Evolutionary conservation across 305 asterid species (phyloP), one percentile per base, ranked within the genome.

Genomic region (Fraxinus angustifolia): DNA sequence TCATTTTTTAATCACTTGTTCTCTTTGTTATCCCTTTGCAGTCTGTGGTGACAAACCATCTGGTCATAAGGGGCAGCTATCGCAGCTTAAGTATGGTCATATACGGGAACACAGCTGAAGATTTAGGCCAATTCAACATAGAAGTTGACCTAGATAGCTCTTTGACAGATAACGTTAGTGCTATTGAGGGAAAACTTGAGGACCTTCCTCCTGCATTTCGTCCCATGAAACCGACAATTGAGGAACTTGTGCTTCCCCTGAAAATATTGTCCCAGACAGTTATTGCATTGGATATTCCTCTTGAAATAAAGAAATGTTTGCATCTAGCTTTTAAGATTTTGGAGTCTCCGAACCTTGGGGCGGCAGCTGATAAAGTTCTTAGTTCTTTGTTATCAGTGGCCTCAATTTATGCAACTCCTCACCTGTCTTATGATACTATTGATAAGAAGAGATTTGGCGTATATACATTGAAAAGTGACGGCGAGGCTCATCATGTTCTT

Each of bases 51-150:
- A 94, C 98, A 81, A 94, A 86, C 87, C 99, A 94, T 94, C 87
- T 96, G 93, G 98, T 94, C 77, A 88, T 96, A 38, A 90, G 99
- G 85, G 99, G 99, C 85, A 94, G 97, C 92, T 96, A 93, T 87
- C 96, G 97, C 81, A 92, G 92, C 92, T 94, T 96, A 74, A 96
- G 97, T 90, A 89, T 96, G 97, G 99, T 96, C 81, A 85, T 96
- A 84, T 96, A 94, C 84, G 99, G 99, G 73, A 94, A 94, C 84
- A 93, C 97, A 73, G 93, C 97, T 0, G 97, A 92, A 88, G 99
- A 94, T 91, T 86, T 96, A 73, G 98, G 99, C 83, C 99, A 96
- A 84, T 96, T 90, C 81, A 96, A 90, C 90, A 94, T 94, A 82
- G 97, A 92, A 86, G 99, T 93, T 78, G 99, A 94, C 87, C 82